Percentiles rank a stretch among this genome's conserved stretches.
phyloP scores from a whole-genome alignment of 78 protist species.

The Paulinella micropora region DNA sequence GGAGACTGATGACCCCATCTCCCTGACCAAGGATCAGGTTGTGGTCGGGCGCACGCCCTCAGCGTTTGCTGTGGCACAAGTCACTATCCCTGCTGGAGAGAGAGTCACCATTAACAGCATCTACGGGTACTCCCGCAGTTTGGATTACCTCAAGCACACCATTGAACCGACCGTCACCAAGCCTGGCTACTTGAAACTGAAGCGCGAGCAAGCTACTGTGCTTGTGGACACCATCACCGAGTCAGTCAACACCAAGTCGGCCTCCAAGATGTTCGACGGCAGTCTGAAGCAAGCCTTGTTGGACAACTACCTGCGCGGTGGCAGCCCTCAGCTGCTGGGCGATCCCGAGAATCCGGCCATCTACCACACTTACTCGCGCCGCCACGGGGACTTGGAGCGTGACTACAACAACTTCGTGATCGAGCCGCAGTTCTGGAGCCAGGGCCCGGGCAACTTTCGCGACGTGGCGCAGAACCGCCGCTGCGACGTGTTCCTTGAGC shows the following conservation, averaged over 20 bases:
- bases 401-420: not conserved
- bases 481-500: not conserved
- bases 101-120: not conserved
- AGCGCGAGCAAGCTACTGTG: not conserved
- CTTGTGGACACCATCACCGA: not conserved
- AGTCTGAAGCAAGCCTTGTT: not conserved
- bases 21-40: too few species aligned
- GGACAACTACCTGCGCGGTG: not conserved
- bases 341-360: not conserved
- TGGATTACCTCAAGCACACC: not conserved
- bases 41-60: not conserved
- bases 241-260: not conserved
- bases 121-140: not conserved
- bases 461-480: slow-evolving; percentile 3
- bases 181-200: not conserved
- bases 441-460: slow-evolving; percentile 1
- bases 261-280: not conserved
- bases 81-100: not conserved
- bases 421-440: not conserved
- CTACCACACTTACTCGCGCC: slow-evolving; percentile 2
- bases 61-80: not conserved
- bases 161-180: not conserved
- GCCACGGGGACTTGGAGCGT: not conserved
- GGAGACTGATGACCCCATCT: too few species aligned
- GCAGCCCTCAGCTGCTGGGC: not conserved